Evolutionary conservation across 257 asterid species (phyloP), one percentile per base, ranked within the genome.

Genomic region (Nicotiana paniculata): DNA sequence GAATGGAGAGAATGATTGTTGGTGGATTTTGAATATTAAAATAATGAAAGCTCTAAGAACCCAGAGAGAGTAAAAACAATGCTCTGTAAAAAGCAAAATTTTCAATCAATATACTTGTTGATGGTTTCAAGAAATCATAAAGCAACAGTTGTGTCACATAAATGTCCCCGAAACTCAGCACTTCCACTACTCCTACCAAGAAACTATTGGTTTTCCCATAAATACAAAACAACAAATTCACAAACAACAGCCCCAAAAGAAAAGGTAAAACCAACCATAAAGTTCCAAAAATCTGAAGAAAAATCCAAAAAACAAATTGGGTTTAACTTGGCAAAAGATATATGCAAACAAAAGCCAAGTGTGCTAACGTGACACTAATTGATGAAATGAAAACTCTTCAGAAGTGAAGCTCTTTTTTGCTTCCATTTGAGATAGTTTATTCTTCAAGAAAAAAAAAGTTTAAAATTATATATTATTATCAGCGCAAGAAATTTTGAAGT

Each of bases 131-230:
- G 89, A 86, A 87, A 82, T 84, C 90, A 85, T 33, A 80, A 78
- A 67, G 83, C 46, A 28, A 77, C 65, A 75, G 51, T 85, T 86
- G 69, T 84, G 76, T 79, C 76, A 77, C 35, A 77, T 84, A 84
- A 86, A 85, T 84, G 84, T 82, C 54, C 48, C 66, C 55, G 46
- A 57, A 64, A 80, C 63, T 48, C 62, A 48, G 15, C 66, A 21
- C 63, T 58, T 58, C 63, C 21, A 82, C 77, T 13, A 84, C 82
- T 79, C 86, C 86, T 62, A 32, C 87, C 90, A 88, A 90, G 90
- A 90, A 88, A 79, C 85, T 75, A 78, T 86, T 82, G 84, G 67
- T 84, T 86, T 90, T 55, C 88, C 89, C 86, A 83, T 61, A 80
- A 46, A 76, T 66, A 46, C 81, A 61, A 13, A 59, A 32, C 33